Conservation (phyloP, 2,329 filamentous ascomycete species). For the Claviceps fusiformis region DNA sequence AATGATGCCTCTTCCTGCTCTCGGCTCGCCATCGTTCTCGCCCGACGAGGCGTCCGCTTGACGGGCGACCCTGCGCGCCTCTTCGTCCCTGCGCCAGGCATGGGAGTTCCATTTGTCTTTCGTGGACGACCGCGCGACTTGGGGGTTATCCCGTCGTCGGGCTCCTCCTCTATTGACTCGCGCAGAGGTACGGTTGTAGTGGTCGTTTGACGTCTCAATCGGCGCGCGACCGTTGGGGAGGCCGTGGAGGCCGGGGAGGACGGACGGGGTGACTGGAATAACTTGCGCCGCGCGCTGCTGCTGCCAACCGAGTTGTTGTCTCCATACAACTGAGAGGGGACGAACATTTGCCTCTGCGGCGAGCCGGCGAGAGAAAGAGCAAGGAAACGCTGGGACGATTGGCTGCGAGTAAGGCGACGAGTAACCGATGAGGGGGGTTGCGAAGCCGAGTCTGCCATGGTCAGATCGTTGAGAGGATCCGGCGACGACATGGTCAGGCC, state of each 20-base stretch:
- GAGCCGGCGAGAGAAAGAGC: constrained; percentile 23
- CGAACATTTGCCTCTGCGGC: constrained; percentile 43
- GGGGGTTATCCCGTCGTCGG: constrained; percentile 23
- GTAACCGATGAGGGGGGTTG: constrained; percentile 22
- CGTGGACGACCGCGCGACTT: constrained; percentile 32
- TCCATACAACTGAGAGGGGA: constrained; percentile 34
- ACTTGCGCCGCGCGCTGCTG: constrained; percentile 22
- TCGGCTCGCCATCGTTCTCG: constrained; percentile 17
- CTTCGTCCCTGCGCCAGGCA: constrained; percentile 27
- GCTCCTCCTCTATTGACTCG: constrained; percentile 21
- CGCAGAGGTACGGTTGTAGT: constrained; percentile 40
- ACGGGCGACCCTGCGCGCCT: constrained; percentile 34
- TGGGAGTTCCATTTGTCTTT: constrained; percentile 38
- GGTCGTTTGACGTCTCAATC: constrained; percentile 23
- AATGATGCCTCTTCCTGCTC: constrained; percentile 14
- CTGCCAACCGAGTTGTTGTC: constrained; percentile 14
- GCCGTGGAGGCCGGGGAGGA: constrained; percentile 29
- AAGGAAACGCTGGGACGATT: constrained; percentile 24
- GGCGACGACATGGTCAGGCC: constrained; percentile 33
- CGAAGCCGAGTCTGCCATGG: constrained; percentile 18
- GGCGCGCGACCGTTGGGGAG: constrained; percentile 17
- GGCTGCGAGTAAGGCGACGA: constrained; percentile 31
- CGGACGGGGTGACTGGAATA: constrained; percentile 32
- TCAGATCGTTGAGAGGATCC: constrained; percentile 33
- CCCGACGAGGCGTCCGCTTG: constrained; percentile 20